Evolutionary conservation across 2,329 filamentous ascomycete species (phyloP).

Genomic region (Epichloe sibirici): DNA sequence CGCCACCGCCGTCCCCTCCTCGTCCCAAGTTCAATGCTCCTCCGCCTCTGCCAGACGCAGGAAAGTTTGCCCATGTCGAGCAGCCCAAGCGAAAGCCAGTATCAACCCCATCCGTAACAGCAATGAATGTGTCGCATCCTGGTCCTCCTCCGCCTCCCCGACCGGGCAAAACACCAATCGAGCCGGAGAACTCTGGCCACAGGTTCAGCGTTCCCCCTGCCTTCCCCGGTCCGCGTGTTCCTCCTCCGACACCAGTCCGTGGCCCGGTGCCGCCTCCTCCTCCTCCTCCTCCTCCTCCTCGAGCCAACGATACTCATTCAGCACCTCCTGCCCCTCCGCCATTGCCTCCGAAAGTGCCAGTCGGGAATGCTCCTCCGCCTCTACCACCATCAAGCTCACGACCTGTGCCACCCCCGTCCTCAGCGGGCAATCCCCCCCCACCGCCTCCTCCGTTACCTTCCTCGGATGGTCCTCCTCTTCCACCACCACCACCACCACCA

Average conservation of each 20-base stretch:
- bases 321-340: slow-evolving; percentile 27
- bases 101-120: slow-evolving; percentile 5
- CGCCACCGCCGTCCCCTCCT: slow-evolving; percentile 43
- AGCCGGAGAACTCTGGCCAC: slow-evolving; percentile 40
- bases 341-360: slow-evolving; percentile 36
- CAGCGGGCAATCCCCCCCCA: slow-evolving; percentile 17
- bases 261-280: slow-evolving; percentile 59
- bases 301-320: slow-evolving; percentile 18
- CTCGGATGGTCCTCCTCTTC: slow-evolving; percentile 21
- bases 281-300: slow-evolving; percentile 49
- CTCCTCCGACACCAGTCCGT: slow-evolving; percentile 64
- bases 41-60: slow-evolving; percentile 79
- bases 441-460: slow-evolving; percentile 15
- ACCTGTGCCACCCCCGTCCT: slow-evolving; percentile 41
- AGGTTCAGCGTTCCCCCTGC: slow-evolving; percentile 71
- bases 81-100: slow-evolving; percentile 15
- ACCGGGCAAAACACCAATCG: slow-evolving; percentile 58
- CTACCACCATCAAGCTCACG: slow-evolving; percentile 39
- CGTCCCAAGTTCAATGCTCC: slow-evolving; percentile 69
- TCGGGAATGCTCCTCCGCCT: slow-evolving; percentile 32
- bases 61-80: slow-evolving; percentile 60
- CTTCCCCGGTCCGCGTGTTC: slow-evolving; percentile 57
- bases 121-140: slow-evolving; percentile 6
- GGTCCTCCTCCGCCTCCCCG: slow-evolving; percentile 25
- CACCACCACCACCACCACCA: slow-evolving; percentile 25